Evolutionary conservation across 1,139 yeast species (phyloP), one percentile per base, ranked within the genome.

Genomic region (Saccharomyces hybrid): DNA sequence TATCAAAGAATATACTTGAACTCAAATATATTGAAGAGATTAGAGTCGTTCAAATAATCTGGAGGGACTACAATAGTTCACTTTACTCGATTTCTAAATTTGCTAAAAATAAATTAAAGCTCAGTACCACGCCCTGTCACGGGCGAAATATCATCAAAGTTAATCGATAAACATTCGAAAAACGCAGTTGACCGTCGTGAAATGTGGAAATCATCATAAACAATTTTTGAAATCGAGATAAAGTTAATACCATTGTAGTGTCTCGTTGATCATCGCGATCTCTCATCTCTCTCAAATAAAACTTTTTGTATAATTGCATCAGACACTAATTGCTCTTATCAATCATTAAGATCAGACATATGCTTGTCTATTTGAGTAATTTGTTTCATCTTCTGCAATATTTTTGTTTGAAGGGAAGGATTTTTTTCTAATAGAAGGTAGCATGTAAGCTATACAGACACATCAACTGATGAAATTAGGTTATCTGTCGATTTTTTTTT

Each of bases 111-210:
- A 28, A 38, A 38, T 16, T 38, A 38, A 38, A 38, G 44, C 44
- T 80, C 93, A 86, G 95, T 79, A 73, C 93, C 95, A 86, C 90
- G 97, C 97, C 97, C 88, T 86, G 98, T 91, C 97, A 91, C 82
- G 89, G 97, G 97, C 97, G 78, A 74, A 75, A 73, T 82, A 75
- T 91, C 98, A 91, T 91, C 98, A 91, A 80, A 72, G 89, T 82
- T 80, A 76, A 62, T 59, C 81, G 81, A 79, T 82, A 80, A 81
- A 83, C 85, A 80, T 74, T 68, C 78, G 79, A 80, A 78, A 74
- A 81, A 84, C 91, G 79, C 96, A 90, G 98, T 87, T 86, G 98
- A 91, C 98, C 98, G 98, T 91, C 98, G 98, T 91, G 98, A 91
- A 78, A 81, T 88, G 88, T 93, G 87, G 74, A 75, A 78, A 76